These are phyloP conservation scores for Capsicum chinense DNA, from an alignment of 257 asterid species.

Conservation along the genomic window DNA sequence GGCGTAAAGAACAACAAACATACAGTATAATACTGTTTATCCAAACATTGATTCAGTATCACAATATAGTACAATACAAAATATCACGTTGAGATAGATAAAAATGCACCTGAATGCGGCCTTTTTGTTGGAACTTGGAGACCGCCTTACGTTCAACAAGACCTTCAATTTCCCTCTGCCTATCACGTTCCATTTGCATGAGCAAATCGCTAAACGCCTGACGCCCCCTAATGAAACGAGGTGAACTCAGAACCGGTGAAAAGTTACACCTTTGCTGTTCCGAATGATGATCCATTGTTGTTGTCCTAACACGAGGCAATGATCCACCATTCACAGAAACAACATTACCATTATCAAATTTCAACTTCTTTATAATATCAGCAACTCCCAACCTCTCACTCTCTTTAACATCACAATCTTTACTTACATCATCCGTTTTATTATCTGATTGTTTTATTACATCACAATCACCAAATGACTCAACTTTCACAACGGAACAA, in stretches of 20 bases:
- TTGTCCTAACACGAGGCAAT: constrained; percentile 48
- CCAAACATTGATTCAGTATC: constrained; percentile 5
- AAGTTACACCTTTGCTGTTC: constrained; percentile 38
- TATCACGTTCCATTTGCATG: constrained; percentile 59
- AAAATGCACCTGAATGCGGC: constrained; percentile 70
- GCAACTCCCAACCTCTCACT: constrained; percentile 73
- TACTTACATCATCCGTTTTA: constrained; percentile 43
- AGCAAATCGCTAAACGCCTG: constrained; percentile 71
- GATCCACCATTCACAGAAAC: constrained; percentile 37
- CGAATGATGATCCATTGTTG: constrained; percentile 50
- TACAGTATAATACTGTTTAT: background rate
- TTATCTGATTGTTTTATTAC: constrained; percentile 37
- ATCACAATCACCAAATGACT: constrained; percentile 60
- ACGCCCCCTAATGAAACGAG: constrained; percentile 72
- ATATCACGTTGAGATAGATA: background rate
- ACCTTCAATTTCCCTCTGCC: constrained; percentile 60
- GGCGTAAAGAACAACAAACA: constrained; percentile 15
- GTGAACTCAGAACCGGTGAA: constrained; percentile 48
- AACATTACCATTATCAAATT: constrained; percentile 37
- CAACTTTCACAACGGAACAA: constrained; percentile 17
- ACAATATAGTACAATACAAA: background rate
- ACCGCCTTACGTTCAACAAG: constrained; percentile 58
- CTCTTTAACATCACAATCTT: constrained; percentile 55
- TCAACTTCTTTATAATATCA: constrained; percentile 66
- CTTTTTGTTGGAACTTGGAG: constrained; percentile 74